Evolutionary conservation across 352 stramenopile species (phyloP).

Genomic region (Globisporangium splendens): DNA sequence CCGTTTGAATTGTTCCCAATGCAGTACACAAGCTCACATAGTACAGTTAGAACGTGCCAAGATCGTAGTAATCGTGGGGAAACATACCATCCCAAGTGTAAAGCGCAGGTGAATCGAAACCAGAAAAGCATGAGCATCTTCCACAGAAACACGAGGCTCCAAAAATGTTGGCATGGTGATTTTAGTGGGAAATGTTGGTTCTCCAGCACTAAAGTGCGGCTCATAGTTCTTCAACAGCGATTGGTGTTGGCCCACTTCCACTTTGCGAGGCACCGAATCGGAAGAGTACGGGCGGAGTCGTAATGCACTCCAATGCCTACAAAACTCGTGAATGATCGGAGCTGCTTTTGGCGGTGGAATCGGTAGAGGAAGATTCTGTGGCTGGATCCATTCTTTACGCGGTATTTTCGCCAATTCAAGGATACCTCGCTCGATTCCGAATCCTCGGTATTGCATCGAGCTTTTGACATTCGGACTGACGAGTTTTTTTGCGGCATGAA

Average conservation of each 20-base stretch:
- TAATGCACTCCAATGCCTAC: constrained; percentile 29
- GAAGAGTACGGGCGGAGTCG: constrained; percentile 2
- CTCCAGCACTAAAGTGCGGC: constrained; percentile 31
- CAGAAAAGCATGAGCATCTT: constrained; percentile 48
- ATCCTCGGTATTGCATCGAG: constrained; percentile 4
- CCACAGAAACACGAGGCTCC: constrained; percentile 38
- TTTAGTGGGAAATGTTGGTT: constrained; percentile 49
- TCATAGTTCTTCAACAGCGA: constrained; percentile 69
- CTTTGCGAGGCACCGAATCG: neutral
- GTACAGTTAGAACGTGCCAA: constrained; percentile 12
- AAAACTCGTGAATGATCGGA: constrained; percentile 40
- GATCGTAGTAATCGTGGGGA: neutral
- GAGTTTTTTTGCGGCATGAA: neutral
- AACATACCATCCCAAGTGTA: constrained; percentile 43
- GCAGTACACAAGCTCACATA: constrained; percentile 36
- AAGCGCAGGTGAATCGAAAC: constrained; percentile 43
- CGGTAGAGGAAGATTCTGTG: constrained; percentile 20
- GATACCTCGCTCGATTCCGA: constrained; percentile 15
- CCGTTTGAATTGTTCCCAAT: constrained; percentile 30
- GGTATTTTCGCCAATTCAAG: constrained; percentile 13
- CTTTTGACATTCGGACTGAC: neutral
- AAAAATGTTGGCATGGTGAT: constrained; percentile 33
- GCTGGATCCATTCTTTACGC: constrained; percentile 3
- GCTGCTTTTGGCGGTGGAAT: constrained; percentile 14
- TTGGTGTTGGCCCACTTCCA: constrained; percentile 17